Conservation (phyloP, 495 filamentous ascomycete species). For the Parmelia sp. region DNA sequence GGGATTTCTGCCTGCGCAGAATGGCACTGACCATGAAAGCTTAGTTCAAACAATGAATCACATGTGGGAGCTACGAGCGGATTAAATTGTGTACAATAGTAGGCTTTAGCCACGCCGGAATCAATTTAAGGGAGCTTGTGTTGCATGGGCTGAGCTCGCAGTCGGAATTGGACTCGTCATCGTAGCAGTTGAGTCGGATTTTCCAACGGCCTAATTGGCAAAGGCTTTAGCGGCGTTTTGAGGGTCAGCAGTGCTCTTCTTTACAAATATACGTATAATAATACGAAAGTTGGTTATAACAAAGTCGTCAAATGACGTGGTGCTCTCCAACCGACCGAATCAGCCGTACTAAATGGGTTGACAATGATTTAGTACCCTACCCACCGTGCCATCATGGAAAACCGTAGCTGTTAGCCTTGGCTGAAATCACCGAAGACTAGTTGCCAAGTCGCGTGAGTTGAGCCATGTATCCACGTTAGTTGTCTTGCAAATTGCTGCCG, state of each 20-base stretch:
- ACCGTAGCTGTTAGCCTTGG: slow-evolving; percentile 24
- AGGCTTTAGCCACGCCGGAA: slow-evolving; percentile 22
- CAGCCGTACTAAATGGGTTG: not conserved
- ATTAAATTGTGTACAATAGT: slow-evolving; percentile 31
- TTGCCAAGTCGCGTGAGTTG: slow-evolving; percentile 27
- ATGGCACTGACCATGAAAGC: slow-evolving; percentile 25
- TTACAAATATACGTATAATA: not conserved
- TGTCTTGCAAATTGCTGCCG: slow-evolving; percentile 22
- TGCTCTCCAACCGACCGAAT: not conserved
- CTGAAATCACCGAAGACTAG: slow-evolving; percentile 15
- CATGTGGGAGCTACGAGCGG: slow-evolving; percentile 22
- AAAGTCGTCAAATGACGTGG: too few species aligned
- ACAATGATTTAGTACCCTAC: too few species aligned
- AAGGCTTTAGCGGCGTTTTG: slow-evolving; percentile 22
- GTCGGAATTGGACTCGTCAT: slow-evolving; percentile 26
- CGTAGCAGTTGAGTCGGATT: slow-evolving; percentile 29
- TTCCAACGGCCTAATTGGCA: slow-evolving; percentile 29
- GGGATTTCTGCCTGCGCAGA: not conserved
- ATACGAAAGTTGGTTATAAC: not conserved
- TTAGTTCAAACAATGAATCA: slow-evolving; percentile 27
- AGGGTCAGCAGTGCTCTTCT: not conserved
- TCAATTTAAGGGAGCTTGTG: slow-evolving; percentile 25
- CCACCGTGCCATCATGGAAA: slow-evolving; percentile 6
- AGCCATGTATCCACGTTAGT: slow-evolving; percentile 29
- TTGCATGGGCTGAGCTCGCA: slow-evolving; percentile 29